Conservation (phyloP, 1,284 basidiomycete species). For the Leccinum griseonigrum region DNA sequence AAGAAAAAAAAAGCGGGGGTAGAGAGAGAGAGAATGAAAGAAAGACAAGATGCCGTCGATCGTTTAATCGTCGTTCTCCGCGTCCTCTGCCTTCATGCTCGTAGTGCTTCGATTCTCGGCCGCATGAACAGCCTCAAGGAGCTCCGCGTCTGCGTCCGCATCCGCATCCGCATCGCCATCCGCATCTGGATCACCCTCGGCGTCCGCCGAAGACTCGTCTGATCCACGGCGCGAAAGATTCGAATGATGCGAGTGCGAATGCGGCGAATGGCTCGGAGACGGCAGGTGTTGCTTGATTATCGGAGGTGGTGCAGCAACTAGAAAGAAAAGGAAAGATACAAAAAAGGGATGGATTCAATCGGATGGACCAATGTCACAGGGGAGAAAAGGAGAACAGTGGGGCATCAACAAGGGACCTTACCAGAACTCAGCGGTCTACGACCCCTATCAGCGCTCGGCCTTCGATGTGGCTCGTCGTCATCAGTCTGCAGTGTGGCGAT, state of each 20-base stretch:
- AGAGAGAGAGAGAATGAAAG: not conserved
- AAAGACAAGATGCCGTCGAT: not conserved
- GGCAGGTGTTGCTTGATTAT: constrained; percentile 19
- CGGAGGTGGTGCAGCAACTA: constrained; percentile 14
- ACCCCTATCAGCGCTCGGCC: constrained; percentile 18
- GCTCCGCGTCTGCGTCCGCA: constrained; percentile 36
- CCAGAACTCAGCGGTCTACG: constrained; percentile 29
- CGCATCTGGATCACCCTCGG: constrained; percentile 32
- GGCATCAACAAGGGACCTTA: constrained; percentile 14
- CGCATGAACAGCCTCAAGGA: constrained; percentile 31
- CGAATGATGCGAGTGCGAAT: constrained; percentile 17
- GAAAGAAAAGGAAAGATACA: not conserved
- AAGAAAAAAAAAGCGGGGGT: not conserved
- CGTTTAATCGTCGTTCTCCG: not conserved
- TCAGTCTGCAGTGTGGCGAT: constrained; percentile 31
- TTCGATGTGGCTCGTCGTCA: constrained; percentile 26
- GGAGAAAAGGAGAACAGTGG: not conserved
- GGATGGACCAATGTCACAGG: not conserved
- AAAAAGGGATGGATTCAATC: constrained; percentile 9
- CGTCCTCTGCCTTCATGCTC: not conserved
- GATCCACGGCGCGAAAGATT: constrained; percentile 19
- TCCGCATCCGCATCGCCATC: constrained; percentile 35
- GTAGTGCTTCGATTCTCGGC: not conserved
- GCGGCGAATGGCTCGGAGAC: constrained; percentile 22
- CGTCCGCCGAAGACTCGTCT: constrained; percentile 29